Base-by-base conservation (phyloP, 345 rosid genomes). In the Hirschfeldia incana region DNA sequence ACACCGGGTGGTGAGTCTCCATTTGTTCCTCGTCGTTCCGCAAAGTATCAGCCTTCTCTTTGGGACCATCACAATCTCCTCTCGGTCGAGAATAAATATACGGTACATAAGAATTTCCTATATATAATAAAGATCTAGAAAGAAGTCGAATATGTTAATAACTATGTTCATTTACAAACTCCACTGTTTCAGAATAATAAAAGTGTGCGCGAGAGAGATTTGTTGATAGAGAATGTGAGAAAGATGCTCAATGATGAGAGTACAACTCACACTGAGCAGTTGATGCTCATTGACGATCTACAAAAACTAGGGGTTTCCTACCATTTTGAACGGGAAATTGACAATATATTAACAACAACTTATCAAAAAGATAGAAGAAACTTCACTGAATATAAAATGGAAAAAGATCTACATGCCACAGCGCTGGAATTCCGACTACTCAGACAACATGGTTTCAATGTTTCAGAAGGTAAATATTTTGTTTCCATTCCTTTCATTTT, bases 291-390 rank as follows among this genome's bases (percentile, higher is more conserved):
- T 53, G 81, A 78, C 4, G 71, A 78, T 63, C 12, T 78, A 64
- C 67, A 66, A 0, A 64, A 63, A 72, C 72, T 78, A 7, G 92
- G 92, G 1, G 27, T 88, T n/a, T 64, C 80, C 8, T 86, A 88
- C 44, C 90, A 83, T 82, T 89, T 90, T 21, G 75, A 84, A 34
- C 10, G 8, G 1, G 88, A 88, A 78, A 78, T 73, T 27, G 12
- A 58, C 1, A 21, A 3, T 7, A n/a, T 73, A 81, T 33, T 85
- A 83, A 6, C 72, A 58, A 21, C 10, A 44, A 17, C 15, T 85
- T 27, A 65, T 62, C n/a, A 59, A 4, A 34, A 51, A 37, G 32
- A 51, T 39, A 32, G 46, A 28, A 4, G 32, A 44, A 33, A 8
- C 44, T 2, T 62, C 6, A 36, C 15, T 15, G 16, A 59, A 30